phyloP scores from a whole-genome alignment of 208 protist genomes.

The Crithidia thermophila region DNA sequence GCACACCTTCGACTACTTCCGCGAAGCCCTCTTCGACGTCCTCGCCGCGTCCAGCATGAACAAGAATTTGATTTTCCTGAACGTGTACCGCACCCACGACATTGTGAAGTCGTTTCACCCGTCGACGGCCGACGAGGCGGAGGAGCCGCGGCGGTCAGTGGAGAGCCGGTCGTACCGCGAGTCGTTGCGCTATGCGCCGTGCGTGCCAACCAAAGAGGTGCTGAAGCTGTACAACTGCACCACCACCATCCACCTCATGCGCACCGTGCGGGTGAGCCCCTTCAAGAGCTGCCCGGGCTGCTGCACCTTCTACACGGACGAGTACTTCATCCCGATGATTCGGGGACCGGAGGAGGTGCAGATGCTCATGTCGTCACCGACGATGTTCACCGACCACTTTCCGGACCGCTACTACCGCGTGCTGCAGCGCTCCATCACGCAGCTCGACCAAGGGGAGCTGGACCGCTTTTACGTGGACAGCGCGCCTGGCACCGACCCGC shows the following conservation, averaged over 20 bases:
- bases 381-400: constrained; percentile 89
- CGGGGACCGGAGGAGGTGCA: constrained; percentile 64
- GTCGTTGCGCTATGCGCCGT: constrained; percentile 29
- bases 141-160: constrained; percentile 1
- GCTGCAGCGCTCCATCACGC: constrained; percentile 38
- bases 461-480: constrained; percentile 73
- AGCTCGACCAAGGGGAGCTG: constrained; percentile 63
- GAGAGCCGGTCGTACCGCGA: constrained; percentile 51
- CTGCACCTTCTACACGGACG: constrained; percentile 41
- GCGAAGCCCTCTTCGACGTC: constrained; percentile 77
- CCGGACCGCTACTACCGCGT: constrained; percentile 76
- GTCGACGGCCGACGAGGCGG: neutral
- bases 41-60: constrained; percentile 53
- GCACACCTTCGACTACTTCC: constrained; percentile 81
- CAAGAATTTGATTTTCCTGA: constrained; percentile 76
- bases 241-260: constrained; percentile 73
- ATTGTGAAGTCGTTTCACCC: constrained; percentile 35
- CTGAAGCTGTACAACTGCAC: constrained; percentile 63
- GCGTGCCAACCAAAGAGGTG: constrained; percentile 15
- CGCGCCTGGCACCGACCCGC: neutral
- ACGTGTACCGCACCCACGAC: constrained; percentile 35
- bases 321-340: constrained; percentile 69
- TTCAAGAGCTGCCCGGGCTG: constrained; percentile 11
- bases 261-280: constrained; percentile 47
- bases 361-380: constrained; percentile 61